Evolutionary conservation across 148 eudicot species (phyloP), one percentile per base, ranked within the genome.

Genomic region (Chenopodium formosanum): DNA sequence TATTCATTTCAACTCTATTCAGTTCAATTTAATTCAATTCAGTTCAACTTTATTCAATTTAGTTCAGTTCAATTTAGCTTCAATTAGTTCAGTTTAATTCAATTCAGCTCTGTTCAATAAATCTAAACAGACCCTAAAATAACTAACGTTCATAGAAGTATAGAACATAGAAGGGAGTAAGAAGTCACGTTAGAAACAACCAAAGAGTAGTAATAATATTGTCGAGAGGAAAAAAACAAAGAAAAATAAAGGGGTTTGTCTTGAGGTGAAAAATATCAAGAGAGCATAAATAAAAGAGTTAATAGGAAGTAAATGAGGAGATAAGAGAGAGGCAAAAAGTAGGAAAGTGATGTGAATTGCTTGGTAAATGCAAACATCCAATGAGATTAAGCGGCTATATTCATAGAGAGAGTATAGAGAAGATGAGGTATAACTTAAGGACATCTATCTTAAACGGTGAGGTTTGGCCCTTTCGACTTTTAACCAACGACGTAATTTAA

Each of bases 321-420:
- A 29, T 37, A 25, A 69, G 64, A 58, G 22, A 56, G 5, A 56
- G 22, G 62, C 19, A 56, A 56, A 56, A 50, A 29, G 74, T 23
- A 20, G 44, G n/a, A 79, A 69, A 52, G 10, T 9, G 71, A 31
- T 52, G 50, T 46, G 63, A n/a, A 27, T 46, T 46, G 81, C 29
- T 79, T 70, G 67, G 81, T 14, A 31, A 66, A 27, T 47, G 50
- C 50, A 58, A 34, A 29, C 47, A 74, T 79, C 75, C 75, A 47
- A 79, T 79, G 1, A 25, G 11, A 53, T 69, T 12, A 52, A 70
- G 81, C 75, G 81, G 81, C 72, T 52, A 62, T 25, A 25, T 25
- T 25, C 25, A 25, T 0, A 2, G 44, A 40, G 44, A 40, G 44
- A 40, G 44, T 40, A 40, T 40, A 40, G 44, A 40, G 44, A 40